These are phyloP conservation scores for Calonectria multiphialidica DNA, from an alignment of 2,329 filamentous ascomycete genomes.

Conservation along the genomic window DNA sequence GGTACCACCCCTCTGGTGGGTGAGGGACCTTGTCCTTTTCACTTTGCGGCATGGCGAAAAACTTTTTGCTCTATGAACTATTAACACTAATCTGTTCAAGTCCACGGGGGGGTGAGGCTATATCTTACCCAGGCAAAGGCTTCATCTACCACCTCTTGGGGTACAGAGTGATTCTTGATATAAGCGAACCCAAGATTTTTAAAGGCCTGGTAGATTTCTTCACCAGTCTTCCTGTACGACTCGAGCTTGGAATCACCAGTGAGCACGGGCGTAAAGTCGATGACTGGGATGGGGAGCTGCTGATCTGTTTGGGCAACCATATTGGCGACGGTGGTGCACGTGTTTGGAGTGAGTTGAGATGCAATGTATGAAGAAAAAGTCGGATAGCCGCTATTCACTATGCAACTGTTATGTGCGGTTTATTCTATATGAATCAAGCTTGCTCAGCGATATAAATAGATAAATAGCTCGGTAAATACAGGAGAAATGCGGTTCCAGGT, in stretches of 20 bases:
- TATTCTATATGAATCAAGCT: not conserved
- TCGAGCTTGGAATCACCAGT: conserved; percentile 13
- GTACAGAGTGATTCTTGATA: conserved; percentile 50
- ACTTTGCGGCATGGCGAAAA: conserved; percentile 45
- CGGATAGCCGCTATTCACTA: no score
- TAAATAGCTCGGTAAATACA: not conserved
- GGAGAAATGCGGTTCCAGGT: not conserved
- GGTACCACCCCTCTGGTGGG: conserved; percentile 46
- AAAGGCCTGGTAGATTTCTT: conserved; percentile 45
- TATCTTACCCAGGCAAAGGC: conserved; percentile 51
- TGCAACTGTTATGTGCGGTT: not conserved
- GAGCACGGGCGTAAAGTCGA: conserved; percentile 34
- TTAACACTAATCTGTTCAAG: not conserved
- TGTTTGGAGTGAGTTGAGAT: not conserved
- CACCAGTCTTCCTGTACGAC: conserved; percentile 22
- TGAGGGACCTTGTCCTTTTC: conserved; percentile 46
- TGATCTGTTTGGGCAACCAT: not conserved
- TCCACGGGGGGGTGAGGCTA: no score
- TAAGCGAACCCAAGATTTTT: conserved; percentile 49
- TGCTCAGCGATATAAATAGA: not conserved
- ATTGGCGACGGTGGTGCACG: not conserved
- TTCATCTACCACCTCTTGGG: conserved; percentile 49
- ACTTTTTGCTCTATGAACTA: conserved; percentile 38
- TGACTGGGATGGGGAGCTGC: conserved; percentile 32
- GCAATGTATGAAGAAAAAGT: not conserved